Conservation (phyloP, 208 protist species). For the Herpetomonas tarakana region DNA sequence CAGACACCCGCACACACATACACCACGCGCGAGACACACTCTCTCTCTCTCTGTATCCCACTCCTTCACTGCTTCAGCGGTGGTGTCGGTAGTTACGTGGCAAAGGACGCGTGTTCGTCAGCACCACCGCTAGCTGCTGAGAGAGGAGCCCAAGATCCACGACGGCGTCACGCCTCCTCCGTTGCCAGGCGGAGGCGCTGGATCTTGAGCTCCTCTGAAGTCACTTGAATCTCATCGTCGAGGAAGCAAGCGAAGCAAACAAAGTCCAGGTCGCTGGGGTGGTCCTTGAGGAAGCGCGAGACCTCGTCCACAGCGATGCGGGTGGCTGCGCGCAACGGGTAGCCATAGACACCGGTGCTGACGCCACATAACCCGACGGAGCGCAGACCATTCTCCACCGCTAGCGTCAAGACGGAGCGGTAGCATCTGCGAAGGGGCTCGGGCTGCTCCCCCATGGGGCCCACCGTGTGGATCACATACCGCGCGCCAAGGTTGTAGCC, state of each 20-base stretch:
- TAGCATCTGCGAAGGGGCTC: slow-evolving; percentile 56
- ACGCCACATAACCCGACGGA: slow-evolving; percentile 78
- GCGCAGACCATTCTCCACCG: slow-evolving; percentile 31
- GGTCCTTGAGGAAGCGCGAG: slow-evolving; percentile 24
- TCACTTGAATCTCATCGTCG: background rate
- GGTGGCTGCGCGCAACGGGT: slow-evolving; percentile 49
- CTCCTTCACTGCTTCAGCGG: too few species aligned
- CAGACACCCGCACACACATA: too few species aligned
- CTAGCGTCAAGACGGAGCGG: slow-evolving; percentile 40
- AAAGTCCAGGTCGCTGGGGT: slow-evolving; percentile 26
- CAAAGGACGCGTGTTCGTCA: too few species aligned
- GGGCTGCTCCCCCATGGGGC: slow-evolving; percentile 69
- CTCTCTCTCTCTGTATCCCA: too few species aligned
- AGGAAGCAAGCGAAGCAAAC: slow-evolving; percentile 64
- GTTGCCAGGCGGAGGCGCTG: too few species aligned
- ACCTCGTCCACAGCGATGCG: slow-evolving; percentile 61
- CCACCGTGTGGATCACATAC: slow-evolving; percentile 81
- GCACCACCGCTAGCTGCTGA: too few species aligned
- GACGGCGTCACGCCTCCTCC: too few species aligned
- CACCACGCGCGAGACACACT: too few species aligned
- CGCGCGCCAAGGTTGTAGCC: slow-evolving; percentile 66
- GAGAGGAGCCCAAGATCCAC: too few species aligned
- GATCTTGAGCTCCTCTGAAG: too few species aligned
- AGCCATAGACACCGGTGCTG: slow-evolving; percentile 88
- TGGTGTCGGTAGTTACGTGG: too few species aligned